These are phyloP conservation scores for Paraphaeosphaeria minitans DNA, from an alignment of 2,329 filamentous ascomycete genomes.

Conservation along the genomic window DNA sequence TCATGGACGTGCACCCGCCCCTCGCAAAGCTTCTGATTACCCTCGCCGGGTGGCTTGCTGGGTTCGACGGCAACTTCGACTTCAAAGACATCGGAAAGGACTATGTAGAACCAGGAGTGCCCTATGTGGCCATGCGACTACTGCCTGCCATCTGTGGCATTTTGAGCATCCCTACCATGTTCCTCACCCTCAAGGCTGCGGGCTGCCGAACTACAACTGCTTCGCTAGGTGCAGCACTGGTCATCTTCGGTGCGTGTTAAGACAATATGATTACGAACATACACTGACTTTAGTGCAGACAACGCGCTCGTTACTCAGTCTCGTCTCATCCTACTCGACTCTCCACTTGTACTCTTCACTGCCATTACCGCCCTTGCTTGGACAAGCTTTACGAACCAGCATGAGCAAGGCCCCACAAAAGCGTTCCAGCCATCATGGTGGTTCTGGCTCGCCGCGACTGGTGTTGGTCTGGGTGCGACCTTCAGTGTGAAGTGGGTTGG, in stretches of 20 bases:
- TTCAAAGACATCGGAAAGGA: conserved; percentile 99
- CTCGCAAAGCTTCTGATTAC: conserved; percentile 96
- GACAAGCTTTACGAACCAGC: conserved; percentile 93
- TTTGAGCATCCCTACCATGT: conserved; percentile 87
- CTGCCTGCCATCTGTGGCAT: conserved; percentile 90
- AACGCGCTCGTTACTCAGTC: conserved; percentile 96
- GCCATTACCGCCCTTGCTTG: conserved; percentile 90
- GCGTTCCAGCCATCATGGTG: conserved; percentile 93
- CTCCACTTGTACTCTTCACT: conserved; percentile 90
- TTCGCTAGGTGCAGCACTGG: conserved; percentile 78
- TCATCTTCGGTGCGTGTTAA: conserved; percentile 77
- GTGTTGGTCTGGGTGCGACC: conserved; percentile 85
- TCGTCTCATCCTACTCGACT: conserved; percentile 93
- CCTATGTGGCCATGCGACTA: conserved; percentile 96
- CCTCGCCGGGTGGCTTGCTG: conserved; percentile 90
- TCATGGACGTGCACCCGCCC: conserved; percentile 99
- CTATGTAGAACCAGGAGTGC: conserved; percentile 90
- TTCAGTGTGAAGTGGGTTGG: conserved; percentile 99
- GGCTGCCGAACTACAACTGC: conserved; percentile 89
- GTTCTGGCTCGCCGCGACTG: conserved; percentile 93
- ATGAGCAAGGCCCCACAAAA: conserved; percentile 86
- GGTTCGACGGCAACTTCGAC: conserved; percentile 94
- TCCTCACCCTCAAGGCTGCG: conserved; percentile 87
- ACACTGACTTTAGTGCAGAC: conserved; percentile 60
- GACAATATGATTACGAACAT: not conserved